phyloP scores from a whole-genome alignment of 768 basidiomycete species.

The Rubroboletus satanas region DNA sequence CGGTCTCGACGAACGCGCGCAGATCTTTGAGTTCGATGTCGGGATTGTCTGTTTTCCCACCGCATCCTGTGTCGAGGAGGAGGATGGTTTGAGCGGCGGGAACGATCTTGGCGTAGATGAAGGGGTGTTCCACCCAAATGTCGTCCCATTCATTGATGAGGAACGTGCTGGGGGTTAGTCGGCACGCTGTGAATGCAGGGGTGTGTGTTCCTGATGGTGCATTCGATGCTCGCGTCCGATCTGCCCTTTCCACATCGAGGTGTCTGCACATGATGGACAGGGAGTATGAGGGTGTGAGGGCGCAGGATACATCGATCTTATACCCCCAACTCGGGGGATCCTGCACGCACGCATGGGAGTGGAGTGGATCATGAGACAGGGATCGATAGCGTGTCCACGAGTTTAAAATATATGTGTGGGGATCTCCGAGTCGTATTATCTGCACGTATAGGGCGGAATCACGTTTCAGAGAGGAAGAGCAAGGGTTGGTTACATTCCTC shows the following conservation, averaged over 20 bases:
- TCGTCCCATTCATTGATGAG: conserved; percentile 51
- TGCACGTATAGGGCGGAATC: not conserved
- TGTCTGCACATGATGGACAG: conserved; percentile 15
- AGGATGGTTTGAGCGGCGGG: conserved; percentile 40
- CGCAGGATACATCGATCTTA: not conserved
- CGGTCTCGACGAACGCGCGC: conserved; percentile 48
- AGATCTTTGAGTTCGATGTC: conserved; percentile 41
- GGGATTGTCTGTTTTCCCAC: conserved; percentile 42
- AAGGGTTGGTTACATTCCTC: not conserved
- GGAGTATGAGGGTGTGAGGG: too few species aligned
- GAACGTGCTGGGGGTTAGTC: conserved; percentile 36
- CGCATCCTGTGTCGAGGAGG: conserved; percentile 54
- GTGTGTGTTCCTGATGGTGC: not conserved
- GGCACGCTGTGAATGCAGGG: conserved; percentile 35
- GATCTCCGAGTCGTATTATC: not conserved
- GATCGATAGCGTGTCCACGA: not conserved
- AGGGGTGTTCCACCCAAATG: conserved; percentile 48
- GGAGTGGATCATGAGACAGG: not conserved
- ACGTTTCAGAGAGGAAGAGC: not conserved
- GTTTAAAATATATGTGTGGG: not conserved
- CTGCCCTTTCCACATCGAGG: not conserved
- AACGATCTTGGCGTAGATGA: conserved; percentile 50
- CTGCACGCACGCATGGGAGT: not conserved
- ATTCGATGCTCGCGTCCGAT: not conserved
- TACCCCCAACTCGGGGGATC: not conserved